Conservation (phyloP, 352 stramenopile species). For the Globisporangium rhizosaccharum region DNA sequence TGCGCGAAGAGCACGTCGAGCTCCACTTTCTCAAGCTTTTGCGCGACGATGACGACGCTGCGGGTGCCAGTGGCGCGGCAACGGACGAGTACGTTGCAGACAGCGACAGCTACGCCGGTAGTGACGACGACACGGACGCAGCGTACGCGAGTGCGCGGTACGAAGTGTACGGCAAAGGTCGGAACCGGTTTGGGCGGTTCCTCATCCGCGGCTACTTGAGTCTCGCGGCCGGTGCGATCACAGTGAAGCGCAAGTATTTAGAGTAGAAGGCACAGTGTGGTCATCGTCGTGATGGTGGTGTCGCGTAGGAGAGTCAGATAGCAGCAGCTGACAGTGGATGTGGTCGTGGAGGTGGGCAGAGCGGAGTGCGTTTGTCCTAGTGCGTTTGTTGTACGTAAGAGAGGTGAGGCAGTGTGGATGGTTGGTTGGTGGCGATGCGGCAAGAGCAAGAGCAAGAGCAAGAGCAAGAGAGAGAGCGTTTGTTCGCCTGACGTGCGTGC, state of each 20-base stretch:
- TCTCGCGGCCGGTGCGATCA: slow-evolving; percentile 32
- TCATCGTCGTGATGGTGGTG: background rate
- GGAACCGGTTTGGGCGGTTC: slow-evolving; percentile 64
- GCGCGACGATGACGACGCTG: slow-evolving; percentile 9
- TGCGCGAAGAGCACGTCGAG: slow-evolving; percentile 61
- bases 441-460: background rate
- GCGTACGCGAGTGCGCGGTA: slow-evolving; percentile 25
- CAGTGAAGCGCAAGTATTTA: slow-evolving; percentile 55
- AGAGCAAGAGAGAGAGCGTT: background rate
- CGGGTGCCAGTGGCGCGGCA: slow-evolving; percentile 1
- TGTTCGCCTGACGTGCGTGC: background rate
- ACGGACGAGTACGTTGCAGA: background rate
- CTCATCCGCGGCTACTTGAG: slow-evolving; percentile 64
- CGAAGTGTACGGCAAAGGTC: slow-evolving; percentile 57
- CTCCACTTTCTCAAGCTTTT: slow-evolving; percentile 56
- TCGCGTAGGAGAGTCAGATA: background rate
- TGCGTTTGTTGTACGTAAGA: too few relatives aligned
- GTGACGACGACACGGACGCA: slow-evolving; percentile 19
- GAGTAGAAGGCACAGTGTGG: slow-evolving; percentile 13
- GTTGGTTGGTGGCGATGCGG: background rate
- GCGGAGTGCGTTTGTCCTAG: too few relatives aligned
- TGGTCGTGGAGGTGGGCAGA: background rate
- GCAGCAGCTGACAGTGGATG: background rate
- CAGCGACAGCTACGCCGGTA: slow-evolving; percentile 21
- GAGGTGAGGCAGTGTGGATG: too few relatives aligned